Evolutionary conservation across 1,284 basidiomycete species (phyloP).

Genomic region (Polyporus tsugae): DNA sequence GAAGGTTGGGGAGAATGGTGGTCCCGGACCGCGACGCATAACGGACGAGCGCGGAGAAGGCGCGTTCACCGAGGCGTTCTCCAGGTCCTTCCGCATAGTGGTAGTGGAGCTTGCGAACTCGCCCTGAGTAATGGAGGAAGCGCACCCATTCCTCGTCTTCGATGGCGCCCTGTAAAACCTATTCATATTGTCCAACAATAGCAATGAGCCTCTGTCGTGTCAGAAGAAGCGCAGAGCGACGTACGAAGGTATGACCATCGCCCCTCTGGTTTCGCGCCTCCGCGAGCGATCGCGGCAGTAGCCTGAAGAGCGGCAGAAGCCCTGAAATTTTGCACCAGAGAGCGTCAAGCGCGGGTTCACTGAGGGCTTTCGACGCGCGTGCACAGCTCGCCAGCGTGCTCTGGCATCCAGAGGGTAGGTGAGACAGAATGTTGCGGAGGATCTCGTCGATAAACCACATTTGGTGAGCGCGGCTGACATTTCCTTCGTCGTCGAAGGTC

Average conservation of each 20-base stretch:
- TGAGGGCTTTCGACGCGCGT: constrained; percentile 17
- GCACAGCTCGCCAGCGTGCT: constrained; percentile 16
- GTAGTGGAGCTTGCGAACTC: constrained; percentile 27
- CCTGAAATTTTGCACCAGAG: constrained; percentile 28
- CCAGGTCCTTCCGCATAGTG: constrained; percentile 17
- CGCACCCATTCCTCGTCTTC: constrained; percentile 22
- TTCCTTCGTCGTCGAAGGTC: not conserved
- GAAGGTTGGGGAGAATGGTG: constrained; percentile 24
- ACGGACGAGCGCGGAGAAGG: constrained; percentile 23
- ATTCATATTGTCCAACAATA: not conserved
- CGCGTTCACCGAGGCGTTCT: constrained; percentile 20
- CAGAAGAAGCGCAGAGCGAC: not conserved
- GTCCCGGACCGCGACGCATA: constrained; percentile 17
- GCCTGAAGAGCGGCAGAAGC: constrained; percentile 18
- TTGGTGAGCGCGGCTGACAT: not conserved
- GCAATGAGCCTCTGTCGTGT: not conserved
- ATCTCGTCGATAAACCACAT: constrained; percentile 30
- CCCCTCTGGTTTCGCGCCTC: not conserved
- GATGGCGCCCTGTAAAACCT: constrained; percentile 6
- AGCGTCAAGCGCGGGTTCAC: constrained; percentile 28
- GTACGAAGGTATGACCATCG: constrained; percentile 1
- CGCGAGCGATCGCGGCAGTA: constrained; percentile 12
- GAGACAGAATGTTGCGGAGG: constrained; percentile 24
- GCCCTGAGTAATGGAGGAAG: constrained; percentile 21
- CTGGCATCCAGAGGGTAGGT: constrained; percentile 14